Evolutionary conservation across 164 flowering plant genomes (phyloP).

Genomic region (Liriodendron chinense): DNA sequence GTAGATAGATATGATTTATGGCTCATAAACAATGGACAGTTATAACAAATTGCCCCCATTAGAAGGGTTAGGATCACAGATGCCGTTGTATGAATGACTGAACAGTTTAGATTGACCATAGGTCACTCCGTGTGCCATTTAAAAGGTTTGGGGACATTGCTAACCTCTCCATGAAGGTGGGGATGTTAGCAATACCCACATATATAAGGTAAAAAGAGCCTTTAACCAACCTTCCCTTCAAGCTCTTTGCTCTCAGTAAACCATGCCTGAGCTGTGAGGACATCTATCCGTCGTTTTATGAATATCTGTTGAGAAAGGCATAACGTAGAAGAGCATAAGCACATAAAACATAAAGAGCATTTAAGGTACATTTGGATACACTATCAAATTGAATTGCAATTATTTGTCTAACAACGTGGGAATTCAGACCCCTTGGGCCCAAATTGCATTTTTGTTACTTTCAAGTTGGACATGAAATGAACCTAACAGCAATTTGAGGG

Average conservation of each 20-base stretch:
- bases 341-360: neutral
- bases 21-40: too few relatives aligned
- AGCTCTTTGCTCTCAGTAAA: slow-evolving; percentile 59
- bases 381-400: too few relatives aligned
- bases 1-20: too few relatives aligned
- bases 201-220: neutral
- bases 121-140: neutral
- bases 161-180: neutral
- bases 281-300: slow-evolving; percentile 62
- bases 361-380: neutral
- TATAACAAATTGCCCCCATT: too few relatives aligned
- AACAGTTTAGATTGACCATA: neutral
- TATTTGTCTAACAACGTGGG: too few relatives aligned
- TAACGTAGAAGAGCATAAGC: neutral
- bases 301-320: slow-evolving; percentile 38
- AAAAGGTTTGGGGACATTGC: neutral
- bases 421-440: too few relatives aligned
- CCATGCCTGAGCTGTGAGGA: slow-evolving; percentile 85
- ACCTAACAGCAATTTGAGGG: too few relatives aligned
- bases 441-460: too few relatives aligned
- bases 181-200: neutral
- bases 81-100: neutral
- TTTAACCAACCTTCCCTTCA: slow-evolving; percentile 58
- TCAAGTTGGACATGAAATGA: too few relatives aligned
- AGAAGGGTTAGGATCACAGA: too few relatives aligned